A percentile compares a stretch with the other conserved stretches of the same genome.
Conservation (phyloP, 768 basidiomycete genomes). For the Calocybe indica region DNA sequence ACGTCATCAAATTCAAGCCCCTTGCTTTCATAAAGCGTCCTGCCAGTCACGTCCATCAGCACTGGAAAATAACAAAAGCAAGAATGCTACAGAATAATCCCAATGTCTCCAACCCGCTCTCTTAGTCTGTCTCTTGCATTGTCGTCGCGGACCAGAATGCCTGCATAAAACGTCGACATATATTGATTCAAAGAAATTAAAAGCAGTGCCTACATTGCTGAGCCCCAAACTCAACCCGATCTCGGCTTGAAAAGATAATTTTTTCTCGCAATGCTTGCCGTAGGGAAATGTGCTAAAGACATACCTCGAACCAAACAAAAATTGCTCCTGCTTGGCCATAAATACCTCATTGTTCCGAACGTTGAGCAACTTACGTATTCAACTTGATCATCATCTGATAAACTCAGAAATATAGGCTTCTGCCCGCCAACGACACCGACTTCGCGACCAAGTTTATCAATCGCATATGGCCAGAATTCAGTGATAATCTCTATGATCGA, state of each 20-base stretch:
- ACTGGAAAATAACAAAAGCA: neutral
- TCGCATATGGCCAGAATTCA: slow-evolving; percentile 56
- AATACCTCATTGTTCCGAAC: too few relatives aligned
- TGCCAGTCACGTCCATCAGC: slow-evolving; percentile 6
- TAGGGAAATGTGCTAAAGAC: slow-evolving; percentile 6
- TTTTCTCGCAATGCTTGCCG: too few relatives aligned
- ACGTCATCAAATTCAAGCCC: slow-evolving; percentile 67
- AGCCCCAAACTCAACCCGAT: slow-evolving; percentile 53
- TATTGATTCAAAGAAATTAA: neutral
- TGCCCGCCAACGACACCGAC: slow-evolving; percentile 45
- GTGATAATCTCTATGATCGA: slow-evolving; percentile 58
- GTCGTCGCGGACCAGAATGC: slow-evolving; percentile 65
- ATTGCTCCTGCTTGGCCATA: slow-evolving; percentile 36
- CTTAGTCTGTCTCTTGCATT: slow-evolving; percentile 40
- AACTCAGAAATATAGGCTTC: slow-evolving; percentile 53
- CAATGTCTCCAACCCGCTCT: slow-evolving; percentile 50
- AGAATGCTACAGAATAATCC: slow-evolving; percentile 48
- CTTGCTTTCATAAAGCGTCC: slow-evolving; percentile 60
- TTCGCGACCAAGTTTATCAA: slow-evolving; percentile 55
- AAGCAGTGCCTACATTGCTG: slow-evolving; percentile 47
- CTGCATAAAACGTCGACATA: slow-evolving; percentile 23
- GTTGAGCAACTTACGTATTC: slow-evolving; percentile 1
- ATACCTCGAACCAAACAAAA: slow-evolving; percentile 50
- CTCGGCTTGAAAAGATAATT: slow-evolving; percentile 13
- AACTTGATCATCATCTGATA: slow-evolving; percentile 36